Evolutionary conservation across 176 grass and related monocot genomes (phyloP).

Genomic region (Carex myosuroides): DNA sequence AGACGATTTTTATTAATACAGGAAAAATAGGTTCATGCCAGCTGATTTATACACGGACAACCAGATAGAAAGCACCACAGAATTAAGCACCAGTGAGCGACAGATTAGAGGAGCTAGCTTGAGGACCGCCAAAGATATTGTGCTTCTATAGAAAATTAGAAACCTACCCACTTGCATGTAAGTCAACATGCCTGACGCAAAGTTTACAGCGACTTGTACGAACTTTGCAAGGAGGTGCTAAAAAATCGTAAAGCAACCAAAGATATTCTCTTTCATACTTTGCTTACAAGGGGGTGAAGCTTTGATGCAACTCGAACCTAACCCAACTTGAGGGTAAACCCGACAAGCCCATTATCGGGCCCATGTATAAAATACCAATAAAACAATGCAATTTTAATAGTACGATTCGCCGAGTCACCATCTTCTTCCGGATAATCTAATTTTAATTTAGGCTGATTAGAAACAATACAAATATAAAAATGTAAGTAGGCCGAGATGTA

Average conservation of each 20-base stretch:
- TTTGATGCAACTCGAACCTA: conserved; percentile 31
- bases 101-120: not conserved
- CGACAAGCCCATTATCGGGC: not conserved
- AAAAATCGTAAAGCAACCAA: not conserved
- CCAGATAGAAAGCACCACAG: not conserved
- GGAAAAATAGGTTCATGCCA: not conserved
- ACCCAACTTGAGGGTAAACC: not conserved
- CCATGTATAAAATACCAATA: conserved; percentile 33
- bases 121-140: conserved; percentile 11
- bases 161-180: conserved; percentile 27
- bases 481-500: not conserved
- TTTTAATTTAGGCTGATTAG: conserved; percentile 28
- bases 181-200: conserved; percentile 33
- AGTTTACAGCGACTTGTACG: not conserved
- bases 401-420: conserved; percentile 10
- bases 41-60: not conserved
- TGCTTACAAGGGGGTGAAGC: conserved; percentile 64
- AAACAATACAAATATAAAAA: not conserved
- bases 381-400: conserved; percentile 23
- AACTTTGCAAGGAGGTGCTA: conserved; percentile 22
- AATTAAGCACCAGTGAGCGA: not conserved
- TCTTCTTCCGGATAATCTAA: conserved; percentile 12
- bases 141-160: conserved; percentile 19
- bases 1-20: not conserved
- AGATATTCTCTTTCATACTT: conserved; percentile 29